A percentile compares a stretch with the other conserved stretches of the same genome.
Conservation (phyloP, 2,329 filamentous ascomycete species). For the Lasiodiplodia sp. region DNA sequence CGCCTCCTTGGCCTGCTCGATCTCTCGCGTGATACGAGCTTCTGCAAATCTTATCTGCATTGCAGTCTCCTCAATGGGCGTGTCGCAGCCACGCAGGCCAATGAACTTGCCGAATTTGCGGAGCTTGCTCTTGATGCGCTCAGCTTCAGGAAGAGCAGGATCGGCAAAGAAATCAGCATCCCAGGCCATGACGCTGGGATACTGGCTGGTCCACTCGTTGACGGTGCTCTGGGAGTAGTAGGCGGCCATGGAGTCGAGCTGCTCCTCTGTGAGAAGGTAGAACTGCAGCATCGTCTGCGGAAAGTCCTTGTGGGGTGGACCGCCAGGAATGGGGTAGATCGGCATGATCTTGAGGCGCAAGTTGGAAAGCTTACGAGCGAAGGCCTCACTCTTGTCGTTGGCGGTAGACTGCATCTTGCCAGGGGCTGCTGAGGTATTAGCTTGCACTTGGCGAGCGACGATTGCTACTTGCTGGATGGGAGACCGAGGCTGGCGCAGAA, state of each 20-base stretch:
- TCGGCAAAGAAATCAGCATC: constrained; percentile 48
- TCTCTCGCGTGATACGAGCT: constrained; percentile 3
- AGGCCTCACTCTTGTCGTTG: constrained; percentile 50
- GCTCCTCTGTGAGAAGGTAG: constrained; percentile 74
- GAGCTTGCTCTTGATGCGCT: constrained; percentile 64
- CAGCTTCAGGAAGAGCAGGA: constrained; percentile 44
- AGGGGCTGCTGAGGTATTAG: neutral
- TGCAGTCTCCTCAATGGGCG: constrained; percentile 57
- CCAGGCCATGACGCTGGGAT: constrained; percentile 76
- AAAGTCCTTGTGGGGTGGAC: constrained; percentile 69
- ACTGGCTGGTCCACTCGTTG: constrained; percentile 62
- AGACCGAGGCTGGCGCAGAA: neutral
- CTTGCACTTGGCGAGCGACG: neutral
- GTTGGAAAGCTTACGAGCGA: constrained; percentile 68
- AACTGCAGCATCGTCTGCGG: constrained; percentile 73
- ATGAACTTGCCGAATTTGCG: constrained; percentile 77
- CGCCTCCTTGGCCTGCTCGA: constrained; percentile 7
- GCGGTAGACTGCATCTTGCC: neutral
- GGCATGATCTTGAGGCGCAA: constrained; percentile 72
- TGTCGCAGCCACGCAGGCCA: constrained; percentile 70
- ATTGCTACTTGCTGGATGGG: neutral
- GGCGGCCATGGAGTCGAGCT: constrained; percentile 73
- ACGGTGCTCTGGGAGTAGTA: constrained; percentile 77
- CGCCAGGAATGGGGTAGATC: constrained; percentile 64
- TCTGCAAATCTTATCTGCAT: constrained; percentile 11